Base-by-base conservation (phyloP, 2,329 filamentous ascomycete species). In the Acarospora socialis region DNA sequence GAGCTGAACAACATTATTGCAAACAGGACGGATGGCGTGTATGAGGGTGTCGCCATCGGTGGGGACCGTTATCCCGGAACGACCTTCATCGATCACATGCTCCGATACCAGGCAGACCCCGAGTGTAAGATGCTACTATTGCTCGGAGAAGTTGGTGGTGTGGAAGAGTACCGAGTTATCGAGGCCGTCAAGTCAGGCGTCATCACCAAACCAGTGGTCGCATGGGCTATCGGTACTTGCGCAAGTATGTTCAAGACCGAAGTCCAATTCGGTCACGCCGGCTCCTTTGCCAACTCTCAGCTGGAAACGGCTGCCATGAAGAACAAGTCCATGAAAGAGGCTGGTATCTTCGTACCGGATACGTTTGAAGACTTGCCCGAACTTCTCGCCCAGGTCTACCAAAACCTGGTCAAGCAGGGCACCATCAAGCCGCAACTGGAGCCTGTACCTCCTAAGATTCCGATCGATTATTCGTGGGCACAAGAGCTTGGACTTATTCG, bases 191-290 rank as follows among this genome's bases (percentile, higher is more conserved):
- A 95, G 76, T 70, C 80, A 45, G 90, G 90, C 51, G 62, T 73
- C 55, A 93, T 98, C 59, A 98, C 79, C 58, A 98, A 98, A 77
- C 90, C 90, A 51, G 90, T 98, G 53, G 86, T 98, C 40, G 90
- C 90, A 25, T 98, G 90, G 90, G 90, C 90, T 47, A 98, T 98
- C 53, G 90, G 90, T 69, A 98, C 90, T 50, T 94, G 92, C 61
- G 90, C 90, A 43, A 87, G 82, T 72, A 90, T 98, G 84, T 92
- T 98, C 71, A 95, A 93, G 78, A 98, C 90, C 23, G 90, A 98
- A 69, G 90, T 98, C 27, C 90, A 98, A 63, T 98, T 98, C 65
- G 90, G 90, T 53, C 90, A 98, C 68, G 90, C 90, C 51, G 90
- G 90, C 64, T 84, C 90, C 33, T 94, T 94, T 48, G 90, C 90